Conservation (phyloP, 140 eudicot species). For the Cichorium intybus region DNA sequence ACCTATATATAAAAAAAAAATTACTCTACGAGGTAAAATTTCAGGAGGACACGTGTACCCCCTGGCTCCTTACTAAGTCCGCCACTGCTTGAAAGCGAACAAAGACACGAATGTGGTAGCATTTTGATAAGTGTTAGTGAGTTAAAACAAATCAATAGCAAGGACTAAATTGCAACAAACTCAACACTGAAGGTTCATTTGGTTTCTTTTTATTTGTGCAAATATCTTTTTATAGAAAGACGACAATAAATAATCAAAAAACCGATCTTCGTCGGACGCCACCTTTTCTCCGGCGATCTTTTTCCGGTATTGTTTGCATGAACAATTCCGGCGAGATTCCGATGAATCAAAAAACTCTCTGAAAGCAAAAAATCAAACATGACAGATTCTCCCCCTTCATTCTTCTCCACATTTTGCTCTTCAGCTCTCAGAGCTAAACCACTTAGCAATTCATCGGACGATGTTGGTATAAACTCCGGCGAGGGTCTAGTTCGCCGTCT, state of each 20-base stretch:
- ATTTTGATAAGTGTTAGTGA: not conserved
- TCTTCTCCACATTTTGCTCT: conserved; percentile 51
- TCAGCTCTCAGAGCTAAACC: conserved; percentile 78
- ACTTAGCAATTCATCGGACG: conserved; percentile 40
- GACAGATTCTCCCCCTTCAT: conserved; percentile 24
- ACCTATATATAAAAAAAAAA: too few species aligned
- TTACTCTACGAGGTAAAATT: too few species aligned
- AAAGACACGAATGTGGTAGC: not conserved
- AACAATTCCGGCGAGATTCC: conserved; percentile 19
- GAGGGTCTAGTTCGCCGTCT: conserved; percentile 81
- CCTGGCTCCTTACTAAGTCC: too few species aligned
- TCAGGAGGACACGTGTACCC: too few species aligned
- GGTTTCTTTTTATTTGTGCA: not conserved
- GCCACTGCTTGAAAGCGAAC: not conserved
- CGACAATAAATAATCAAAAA: not conserved
- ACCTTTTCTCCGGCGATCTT: conserved; percentile 27
- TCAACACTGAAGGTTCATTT: conserved; percentile 5
- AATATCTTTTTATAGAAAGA: not conserved
- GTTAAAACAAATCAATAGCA: not conserved
- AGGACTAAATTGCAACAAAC: not conserved
- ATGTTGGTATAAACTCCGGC: conserved; percentile 40
- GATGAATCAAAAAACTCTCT: conserved; percentile 1
- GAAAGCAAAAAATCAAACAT: conserved; percentile 1
- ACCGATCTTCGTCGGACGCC: conserved; percentile 4
- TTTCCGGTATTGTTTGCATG: conserved; percentile 8